Conservation (phyloP, 2,329 filamentous ascomycete genomes). For the Fusarium coffeatum region DNA sequence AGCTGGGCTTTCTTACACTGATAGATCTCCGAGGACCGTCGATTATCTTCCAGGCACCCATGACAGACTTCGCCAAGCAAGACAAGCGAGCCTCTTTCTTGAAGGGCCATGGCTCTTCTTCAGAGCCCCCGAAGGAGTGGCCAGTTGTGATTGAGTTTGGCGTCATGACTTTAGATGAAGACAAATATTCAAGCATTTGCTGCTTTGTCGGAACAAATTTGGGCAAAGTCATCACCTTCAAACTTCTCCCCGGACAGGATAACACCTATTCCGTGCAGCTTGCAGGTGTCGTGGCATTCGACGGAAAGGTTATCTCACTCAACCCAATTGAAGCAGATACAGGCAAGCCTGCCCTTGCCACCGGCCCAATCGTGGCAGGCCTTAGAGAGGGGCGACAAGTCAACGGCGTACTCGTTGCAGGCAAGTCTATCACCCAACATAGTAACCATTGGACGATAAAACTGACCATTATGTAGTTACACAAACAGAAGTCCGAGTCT, state of each 20-base stretch:
- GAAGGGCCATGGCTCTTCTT: constrained; percentile 53
- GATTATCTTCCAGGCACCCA: constrained; percentile 80
- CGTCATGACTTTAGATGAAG: constrained; percentile 92
- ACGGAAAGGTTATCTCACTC: constrained; percentile 79
- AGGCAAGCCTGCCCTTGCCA: constrained; percentile 80
- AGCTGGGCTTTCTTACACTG: constrained; percentile 81
- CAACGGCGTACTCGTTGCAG: constrained; percentile 83
- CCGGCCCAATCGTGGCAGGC: constrained; percentile 78
- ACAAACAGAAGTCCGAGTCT: constrained; percentile 83
- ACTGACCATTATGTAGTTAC: constrained; percentile 61
- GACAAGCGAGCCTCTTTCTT: constrained; percentile 81
- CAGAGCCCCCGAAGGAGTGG: constrained; percentile 71
- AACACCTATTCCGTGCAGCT: constrained; percentile 76
- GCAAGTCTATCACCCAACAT: constrained; percentile 55
- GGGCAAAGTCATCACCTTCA: constrained; percentile 89
- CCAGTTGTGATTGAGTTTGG: constrained; percentile 88
- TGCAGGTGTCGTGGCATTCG: constrained; percentile 74
- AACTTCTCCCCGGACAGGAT: constrained; percentile 80
- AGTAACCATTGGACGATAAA: too few species aligned
- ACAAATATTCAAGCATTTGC: constrained; percentile 93
- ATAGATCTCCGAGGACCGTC: constrained; percentile 89
- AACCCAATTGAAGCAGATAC: constrained; percentile 82
- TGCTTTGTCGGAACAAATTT: constrained; percentile 90
- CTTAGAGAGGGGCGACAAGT: constrained; percentile 80
- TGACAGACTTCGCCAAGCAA: constrained; percentile 79